These are phyloP conservation scores for Paecilomyces sp. DNA, from an alignment of 2,329 filamentous ascomycete species.

Conservation along the genomic window DNA sequence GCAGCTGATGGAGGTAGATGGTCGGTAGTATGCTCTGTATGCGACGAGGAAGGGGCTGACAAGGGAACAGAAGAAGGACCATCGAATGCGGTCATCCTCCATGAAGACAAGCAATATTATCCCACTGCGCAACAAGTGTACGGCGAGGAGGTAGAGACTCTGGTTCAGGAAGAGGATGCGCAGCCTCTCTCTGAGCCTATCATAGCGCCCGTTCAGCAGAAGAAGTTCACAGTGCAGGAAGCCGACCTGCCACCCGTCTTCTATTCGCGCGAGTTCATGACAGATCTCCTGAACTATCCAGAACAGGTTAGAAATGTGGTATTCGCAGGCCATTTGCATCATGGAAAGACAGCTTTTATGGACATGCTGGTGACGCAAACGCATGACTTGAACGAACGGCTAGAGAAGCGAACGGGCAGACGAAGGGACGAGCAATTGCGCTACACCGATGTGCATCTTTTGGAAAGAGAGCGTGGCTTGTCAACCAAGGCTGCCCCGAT, in stretches of 20 bases:
- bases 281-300: slow-evolving; percentile 91
- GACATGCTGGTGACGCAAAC: slow-evolving; percentile 97
- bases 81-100: slow-evolving; percentile 93
- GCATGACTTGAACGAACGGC: slow-evolving; percentile 71
- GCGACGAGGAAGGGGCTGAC: neutral
- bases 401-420: slow-evolving; percentile 74
- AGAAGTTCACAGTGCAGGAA: slow-evolving; percentile 94
- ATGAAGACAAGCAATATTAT: slow-evolving; percentile 99
- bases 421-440: slow-evolving; percentile 82
- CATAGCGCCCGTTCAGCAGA: slow-evolving; percentile 83
- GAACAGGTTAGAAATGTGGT: slow-evolving; percentile 92
- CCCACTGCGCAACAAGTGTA: slow-evolving; percentile 96
- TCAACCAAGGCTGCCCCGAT: slow-evolving; percentile 93
- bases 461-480: slow-evolving; percentile 82
- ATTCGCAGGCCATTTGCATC: slow-evolving; percentile 85
- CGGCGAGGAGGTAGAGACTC: slow-evolving; percentile 84
- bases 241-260: slow-evolving; percentile 80
- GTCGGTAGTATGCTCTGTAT: slow-evolving; percentile 37
- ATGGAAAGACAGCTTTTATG: slow-evolving; percentile 97
- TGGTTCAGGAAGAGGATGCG: slow-evolving; percentile 95
- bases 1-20: slow-evolving; percentile 90
- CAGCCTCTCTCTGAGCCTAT: slow-evolving; percentile 90
- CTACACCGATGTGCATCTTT: slow-evolving; percentile 86
- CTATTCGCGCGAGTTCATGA: slow-evolving; percentile 87
- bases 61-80: slow-evolving; percentile 65